Evolutionary conservation across 2,329 filamentous ascomycete species (phyloP), one percentile per base, ranked within the genome.

Genomic region (Verticillium dahliae): DNA sequence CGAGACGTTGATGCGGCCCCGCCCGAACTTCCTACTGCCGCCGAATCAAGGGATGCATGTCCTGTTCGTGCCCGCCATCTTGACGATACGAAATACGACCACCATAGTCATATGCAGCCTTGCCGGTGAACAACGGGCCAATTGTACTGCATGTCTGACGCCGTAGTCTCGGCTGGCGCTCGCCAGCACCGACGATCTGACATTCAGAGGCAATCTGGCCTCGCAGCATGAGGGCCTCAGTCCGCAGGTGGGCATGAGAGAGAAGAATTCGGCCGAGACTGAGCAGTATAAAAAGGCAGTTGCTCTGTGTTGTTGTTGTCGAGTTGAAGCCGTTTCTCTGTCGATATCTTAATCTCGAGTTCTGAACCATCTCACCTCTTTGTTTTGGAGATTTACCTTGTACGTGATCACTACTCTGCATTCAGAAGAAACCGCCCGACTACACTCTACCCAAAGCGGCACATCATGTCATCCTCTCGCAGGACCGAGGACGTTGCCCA

Each of bases 401-500:
- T 6, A 45, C 7, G n/a, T 45, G 14, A 45, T 7, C 15, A 9
- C 5, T 9, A 6, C 39, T 45, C 39, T 45, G 18, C 45, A 5
- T 10, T 52, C 9, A 52, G 27, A 31, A 31, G 27, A 31, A 31
- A 31, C 27, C 27, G 27, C 27, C 27, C 27, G 5, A 31, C 27
- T 5, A 31, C 5, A 31, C 4, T 31, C 27, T 31, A 4, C n/a
- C 7, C 6, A 52, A n/a, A 11, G 22, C 27, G 1, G 27, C 27
- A 18, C 45, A 52, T 18, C 9, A 52, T 52, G 45, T 22, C 45
- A 11, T 52, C 18, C n/a, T 27, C 45, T 27, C 45, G 45, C 54
- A 56, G 34, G 27, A 58, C 66, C 10, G 69, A 67, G 5, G 71
- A 73, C 41, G 66, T 70, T 3, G 76, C 75, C 38, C 62, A 75